Conservation (phyloP, 306 rosid genomes). For the Cicer chorassanicum region DNA sequence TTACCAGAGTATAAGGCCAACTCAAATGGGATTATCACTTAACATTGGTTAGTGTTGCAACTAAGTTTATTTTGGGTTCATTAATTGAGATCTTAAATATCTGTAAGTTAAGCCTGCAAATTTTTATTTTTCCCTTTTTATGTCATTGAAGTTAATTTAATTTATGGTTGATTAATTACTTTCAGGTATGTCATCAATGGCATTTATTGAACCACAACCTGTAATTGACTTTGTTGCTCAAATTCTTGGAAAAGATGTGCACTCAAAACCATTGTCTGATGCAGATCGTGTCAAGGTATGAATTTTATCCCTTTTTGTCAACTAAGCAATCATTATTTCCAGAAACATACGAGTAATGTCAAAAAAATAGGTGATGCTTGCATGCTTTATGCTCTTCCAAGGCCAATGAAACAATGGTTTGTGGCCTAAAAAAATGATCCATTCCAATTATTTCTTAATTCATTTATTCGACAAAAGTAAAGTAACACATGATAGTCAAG, state of each 20-base stretch:
- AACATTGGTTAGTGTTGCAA: slow-evolving; percentile 51
- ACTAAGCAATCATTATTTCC: slow-evolving; percentile 17
- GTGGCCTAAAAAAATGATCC: background rate
- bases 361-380: background rate
- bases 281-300: slow-evolving; percentile 60
- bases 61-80: background rate
- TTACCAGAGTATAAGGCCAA: slow-evolving; percentile 63
- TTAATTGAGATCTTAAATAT: background rate
- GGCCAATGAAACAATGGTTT: background rate
- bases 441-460: too few species aligned
- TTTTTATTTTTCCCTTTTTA: background rate
- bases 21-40: slow-evolving; percentile 63
- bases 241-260: slow-evolving; percentile 58
- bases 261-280: slow-evolving; percentile 56
- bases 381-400: background rate
- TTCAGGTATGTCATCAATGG: slow-evolving; percentile 63
- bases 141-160: slow-evolving; percentile 1
- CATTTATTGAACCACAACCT: slow-evolving; percentile 63
- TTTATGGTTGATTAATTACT: slow-evolving; percentile 10
- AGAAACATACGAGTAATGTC: background rate
- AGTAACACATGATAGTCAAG: too few species aligned
- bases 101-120: too few species aligned
- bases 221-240: slow-evolving; percentile 63
- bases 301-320: slow-evolving; percentile 18
- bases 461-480: too few species aligned